Percentiles rank a stretch among this genome's conserved stretches.
These are phyloP conservation scores for Spathaspora arborariae DNA, from an alignment of 805 yeast species.

Conservation along the genomic window DNA sequence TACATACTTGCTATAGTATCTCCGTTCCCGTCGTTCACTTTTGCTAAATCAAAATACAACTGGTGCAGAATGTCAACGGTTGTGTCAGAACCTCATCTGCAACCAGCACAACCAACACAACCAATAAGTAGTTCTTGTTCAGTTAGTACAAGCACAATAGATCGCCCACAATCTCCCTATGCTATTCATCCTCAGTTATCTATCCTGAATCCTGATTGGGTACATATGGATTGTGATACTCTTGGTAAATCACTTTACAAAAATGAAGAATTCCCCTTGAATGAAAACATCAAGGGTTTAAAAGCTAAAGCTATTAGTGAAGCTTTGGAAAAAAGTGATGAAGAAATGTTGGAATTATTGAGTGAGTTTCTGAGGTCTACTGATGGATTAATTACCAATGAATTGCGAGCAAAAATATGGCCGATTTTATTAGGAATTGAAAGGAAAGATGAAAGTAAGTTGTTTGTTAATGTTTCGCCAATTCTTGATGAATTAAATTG, in stretches of 20 bases:
- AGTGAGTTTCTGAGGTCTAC: slow-evolving; percentile 37
- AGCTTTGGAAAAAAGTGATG: slow-evolving; percentile 5
- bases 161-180: not conserved
- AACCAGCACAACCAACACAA: not conserved
- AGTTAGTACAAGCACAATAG: not conserved
- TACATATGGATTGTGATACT: slow-evolving; percentile 45
- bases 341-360: slow-evolving; percentile 22
- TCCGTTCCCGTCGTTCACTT: too few relatives aligned
- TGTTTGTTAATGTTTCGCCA: slow-evolving; percentile 7
- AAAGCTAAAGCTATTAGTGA: slow-evolving; percentile 36
- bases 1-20: not conserved
- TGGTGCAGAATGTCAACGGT: not conserved
- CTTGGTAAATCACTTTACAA: slow-evolving; percentile 45
- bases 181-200: not conserved
- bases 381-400: slow-evolving; percentile 44
- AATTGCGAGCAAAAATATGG: slow-evolving; percentile 47
- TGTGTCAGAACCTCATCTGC: not conserved
- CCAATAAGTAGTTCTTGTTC: not conserved
- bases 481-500: slow-evolving; percentile 19
- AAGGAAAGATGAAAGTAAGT: slow-evolving; percentile 3
- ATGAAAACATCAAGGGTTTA: slow-evolving; percentile 33
- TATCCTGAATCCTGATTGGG: slow-evolving; percentile 43
- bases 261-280: slow-evolving; percentile 34
- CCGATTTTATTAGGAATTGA: slow-evolving; percentile 41
- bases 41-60: not conserved